Conservation (phyloP, 352 stramenopile genomes). For the Phytophthora fragariae region DNA sequence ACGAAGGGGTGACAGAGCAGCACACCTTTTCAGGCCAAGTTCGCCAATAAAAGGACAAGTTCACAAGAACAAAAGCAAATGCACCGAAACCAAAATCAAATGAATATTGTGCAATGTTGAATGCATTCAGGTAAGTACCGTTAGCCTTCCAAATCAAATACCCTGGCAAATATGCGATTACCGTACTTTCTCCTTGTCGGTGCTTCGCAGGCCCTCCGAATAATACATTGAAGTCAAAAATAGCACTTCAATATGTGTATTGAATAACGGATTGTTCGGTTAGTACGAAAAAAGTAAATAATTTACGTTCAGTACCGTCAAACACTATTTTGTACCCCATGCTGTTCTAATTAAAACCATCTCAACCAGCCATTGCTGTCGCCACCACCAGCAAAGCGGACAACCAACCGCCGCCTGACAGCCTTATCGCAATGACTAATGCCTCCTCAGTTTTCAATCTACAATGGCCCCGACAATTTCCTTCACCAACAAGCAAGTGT, state of each 20-base stretch:
- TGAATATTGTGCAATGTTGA: too few relatives aligned
- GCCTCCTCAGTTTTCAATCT: not conserved
- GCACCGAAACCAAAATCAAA: too few relatives aligned
- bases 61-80: too few relatives aligned
- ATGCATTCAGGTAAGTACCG: too few relatives aligned
- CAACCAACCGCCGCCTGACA: not conserved
- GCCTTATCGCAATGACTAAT: not conserved
- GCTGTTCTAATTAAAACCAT: not conserved
- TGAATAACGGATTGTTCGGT: not conserved
- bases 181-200: too few relatives aligned
- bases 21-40: too few relatives aligned
- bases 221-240: slow-evolving; percentile 11
- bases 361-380: not conserved
- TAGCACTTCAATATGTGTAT: slow-evolving; percentile 5
- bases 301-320: not conserved
- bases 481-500: not conserved
- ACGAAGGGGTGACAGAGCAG: too few relatives aligned
- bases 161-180: too few relatives aligned
- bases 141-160: too few relatives aligned
- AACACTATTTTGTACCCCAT: not conserved
- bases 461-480: not conserved
- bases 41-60: too few relatives aligned
- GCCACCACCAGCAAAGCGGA: not conserved
- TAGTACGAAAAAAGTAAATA: not conserved
- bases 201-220: not conserved